Base-by-base conservation (phyloP, 768 basidiomycete genomes). In the Tylopilus rubrobrunneus region DNA sequence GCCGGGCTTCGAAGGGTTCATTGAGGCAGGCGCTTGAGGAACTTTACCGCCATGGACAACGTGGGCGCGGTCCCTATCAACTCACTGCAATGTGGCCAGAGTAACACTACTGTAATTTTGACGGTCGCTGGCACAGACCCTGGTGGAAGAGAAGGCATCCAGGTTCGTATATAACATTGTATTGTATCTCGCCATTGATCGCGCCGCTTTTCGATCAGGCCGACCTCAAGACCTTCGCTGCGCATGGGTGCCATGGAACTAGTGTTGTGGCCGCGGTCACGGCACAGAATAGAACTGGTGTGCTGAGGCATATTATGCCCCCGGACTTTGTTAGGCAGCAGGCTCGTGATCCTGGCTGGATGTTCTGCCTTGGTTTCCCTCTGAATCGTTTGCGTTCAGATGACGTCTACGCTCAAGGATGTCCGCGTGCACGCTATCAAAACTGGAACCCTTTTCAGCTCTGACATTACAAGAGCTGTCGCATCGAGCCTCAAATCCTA, bases 251-350 rank as follows among this genome's bases (percentile, higher is more conserved):
- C 34, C 41, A 53, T n/a, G 49, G 53, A 8, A 51, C 53, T n/a
- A 53, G 52, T 19, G 52, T 53, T 0, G 52, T 53, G 15, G 51
- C 52, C 11, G 52, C 52, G 14, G 29, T 53, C 23, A 53, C 52
- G 4, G 31, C 52, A 7, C 52, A 42, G 47, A 51, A 42, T 17
- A 21, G 11, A 11, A 12, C 19, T 11, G 40, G 48, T 29, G 48
- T 53, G 6, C 48, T 29, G 40, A 19, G 31, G 19, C 29, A 42
- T 6, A 7, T 21, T 3, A 27, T 42, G 2, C 33, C 41, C 10
- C 11, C 42, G 4, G 50, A 52, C 9, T 36, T 54, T 2, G 41
- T 54, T 8, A 9, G 4, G 7, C 49, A 44, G 7, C 42, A 54
- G 27, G 53, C 8, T 42, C 17, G 53, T 52, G 19, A 36, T 29